Evolutionary conservation across 2,329 filamentous ascomycete species (phyloP).

Genomic region (Calonectria montana): DNA sequence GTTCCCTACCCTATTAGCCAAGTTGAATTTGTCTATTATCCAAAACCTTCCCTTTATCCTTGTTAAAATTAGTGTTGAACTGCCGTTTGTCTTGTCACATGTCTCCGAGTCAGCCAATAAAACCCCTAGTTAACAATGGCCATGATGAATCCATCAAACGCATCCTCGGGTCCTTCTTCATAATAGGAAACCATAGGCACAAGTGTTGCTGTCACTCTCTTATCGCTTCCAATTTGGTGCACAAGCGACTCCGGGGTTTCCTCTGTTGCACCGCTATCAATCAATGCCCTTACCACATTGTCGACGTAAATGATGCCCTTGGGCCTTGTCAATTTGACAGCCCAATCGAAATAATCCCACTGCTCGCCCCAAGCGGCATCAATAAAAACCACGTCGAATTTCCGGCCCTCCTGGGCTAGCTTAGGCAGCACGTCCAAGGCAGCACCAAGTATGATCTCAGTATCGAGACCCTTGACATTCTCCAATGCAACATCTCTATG

Average conservation of each 20-base stretch:
- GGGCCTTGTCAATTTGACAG: slow-evolving; percentile 52
- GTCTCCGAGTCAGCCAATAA: too few species aligned
- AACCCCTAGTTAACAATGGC: background rate
- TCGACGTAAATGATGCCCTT: slow-evolving; percentile 60
- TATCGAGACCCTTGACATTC: slow-evolving; percentile 54
- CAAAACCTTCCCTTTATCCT: too few species aligned
- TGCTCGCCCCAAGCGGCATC: slow-evolving; percentile 64
- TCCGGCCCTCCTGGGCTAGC: slow-evolving; percentile 54
- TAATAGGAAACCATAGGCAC: slow-evolving; percentile 26
- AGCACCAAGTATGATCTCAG: slow-evolving; percentile 58
- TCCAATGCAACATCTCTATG: slow-evolving; percentile 58
- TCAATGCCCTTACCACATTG: slow-evolving; percentile 55
- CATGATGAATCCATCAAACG: background rate
- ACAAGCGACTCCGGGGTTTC: slow-evolving; percentile 29
- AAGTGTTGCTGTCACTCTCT: slow-evolving; percentile 39
- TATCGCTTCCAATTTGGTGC: slow-evolving; percentile 34
- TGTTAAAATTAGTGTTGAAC: too few species aligned
- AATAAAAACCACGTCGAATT: slow-evolving; percentile 64
- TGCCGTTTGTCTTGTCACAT: too few species aligned
- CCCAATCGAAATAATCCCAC: slow-evolving; percentile 60
- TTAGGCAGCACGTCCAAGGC: slow-evolving; percentile 53
- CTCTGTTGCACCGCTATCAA: background rate
- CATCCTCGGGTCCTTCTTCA: background rate
- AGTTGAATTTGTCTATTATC: background rate
- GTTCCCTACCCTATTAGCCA: background rate